phyloP scores from a whole-genome alignment of 495 filamentous ascomycete species.

The Podospora appendiculata region DNA sequence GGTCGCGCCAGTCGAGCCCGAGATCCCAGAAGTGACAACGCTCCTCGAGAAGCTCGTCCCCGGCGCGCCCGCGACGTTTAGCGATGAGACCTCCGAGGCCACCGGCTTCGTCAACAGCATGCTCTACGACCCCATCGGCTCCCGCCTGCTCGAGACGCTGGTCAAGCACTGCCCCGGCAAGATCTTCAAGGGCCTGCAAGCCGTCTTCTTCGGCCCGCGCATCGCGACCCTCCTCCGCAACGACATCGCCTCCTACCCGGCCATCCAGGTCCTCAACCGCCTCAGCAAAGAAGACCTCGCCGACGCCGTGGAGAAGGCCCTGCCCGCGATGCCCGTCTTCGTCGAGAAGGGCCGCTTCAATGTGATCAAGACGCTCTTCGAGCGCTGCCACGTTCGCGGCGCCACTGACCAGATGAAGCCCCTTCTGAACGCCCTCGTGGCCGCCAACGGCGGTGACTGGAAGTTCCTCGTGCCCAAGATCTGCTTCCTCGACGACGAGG shows the following conservation, averaged over 20 bases:
- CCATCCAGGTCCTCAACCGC: slow-evolving; percentile 69
- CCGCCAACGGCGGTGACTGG: slow-evolving; percentile 49
- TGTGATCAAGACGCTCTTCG: slow-evolving; percentile 72
- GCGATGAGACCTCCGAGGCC: slow-evolving; percentile 32
- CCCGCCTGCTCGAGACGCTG: slow-evolving; percentile 79
- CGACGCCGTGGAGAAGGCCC: slow-evolving; percentile 56
- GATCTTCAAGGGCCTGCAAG: slow-evolving; percentile 77
- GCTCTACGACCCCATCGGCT: slow-evolving; percentile 83
- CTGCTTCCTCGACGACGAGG: slow-evolving; percentile 39
- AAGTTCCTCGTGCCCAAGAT: slow-evolving; percentile 48
- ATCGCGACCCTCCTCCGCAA: slow-evolving; percentile 76
- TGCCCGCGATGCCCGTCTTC: slow-evolving; percentile 60
- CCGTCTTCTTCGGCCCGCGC: slow-evolving; percentile 63
- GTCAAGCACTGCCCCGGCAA: slow-evolving; percentile 73
- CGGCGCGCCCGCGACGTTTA: slow-evolving; percentile 34
- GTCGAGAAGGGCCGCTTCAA: slow-evolving; percentile 66
- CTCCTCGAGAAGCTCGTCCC: slow-evolving; percentile 37
- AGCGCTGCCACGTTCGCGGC: slow-evolving; percentile 64
- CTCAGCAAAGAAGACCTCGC: slow-evolving; percentile 76
- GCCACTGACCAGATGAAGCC: slow-evolving; percentile 47
- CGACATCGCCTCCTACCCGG: slow-evolving; percentile 80
- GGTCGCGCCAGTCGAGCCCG: neutral
- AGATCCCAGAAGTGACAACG: neutral
- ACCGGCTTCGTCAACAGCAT: slow-evolving; percentile 71
- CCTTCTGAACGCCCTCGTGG: slow-evolving; percentile 53